These are phyloP conservation scores for Helianthus tuberosus DNA, from an alignment of 129 eudicot genomes.

Conservation along the genomic window DNA sequence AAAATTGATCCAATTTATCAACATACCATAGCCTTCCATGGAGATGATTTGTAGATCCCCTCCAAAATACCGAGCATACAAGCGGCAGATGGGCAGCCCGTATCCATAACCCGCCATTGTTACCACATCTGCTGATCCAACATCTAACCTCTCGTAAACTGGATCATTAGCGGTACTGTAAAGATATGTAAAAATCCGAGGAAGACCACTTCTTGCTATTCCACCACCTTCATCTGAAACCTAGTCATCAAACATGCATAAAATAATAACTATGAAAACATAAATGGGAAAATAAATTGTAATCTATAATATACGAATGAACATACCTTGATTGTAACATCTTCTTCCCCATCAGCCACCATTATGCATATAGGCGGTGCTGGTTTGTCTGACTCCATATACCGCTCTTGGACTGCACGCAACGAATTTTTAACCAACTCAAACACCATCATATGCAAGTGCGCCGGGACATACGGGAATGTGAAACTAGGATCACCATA, in stretches of 20 bases:
- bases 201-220: slow-evolving; percentile 91
- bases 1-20: no score
- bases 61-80: slow-evolving; percentile 97
- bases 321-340: slow-evolving; percentile 93
- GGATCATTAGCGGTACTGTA: slow-evolving; percentile 95
- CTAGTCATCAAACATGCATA: slow-evolving; percentile 29
- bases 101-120: slow-evolving; percentile 98
- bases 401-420: slow-evolving; percentile 97
- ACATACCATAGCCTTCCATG: slow-evolving; percentile 98
- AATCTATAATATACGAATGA: slow-evolving; percentile 5
- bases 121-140: slow-evolving; percentile 64
- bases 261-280: no score
- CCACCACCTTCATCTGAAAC: slow-evolving; percentile 99
- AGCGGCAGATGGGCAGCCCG: slow-evolving; percentile 93
- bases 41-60: slow-evolving; percentile 97
- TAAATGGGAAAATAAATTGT: not conserved
- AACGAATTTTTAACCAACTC: slow-evolving; percentile 96
- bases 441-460: slow-evolving; percentile 96
- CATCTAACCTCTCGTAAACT: slow-evolving; percentile 55
- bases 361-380: slow-evolving; percentile 89
- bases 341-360: slow-evolving; percentile 98
- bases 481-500: slow-evolving; percentile 90
- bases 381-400: slow-evolving; percentile 80
- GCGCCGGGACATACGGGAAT: slow-evolving; percentile 95
- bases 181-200: slow-evolving; percentile 83